Evolutionary conservation across 495 filamentous ascomycete species (phyloP), one percentile per base, ranked within the genome.

Genomic region (Penicillium samsonianum): DNA sequence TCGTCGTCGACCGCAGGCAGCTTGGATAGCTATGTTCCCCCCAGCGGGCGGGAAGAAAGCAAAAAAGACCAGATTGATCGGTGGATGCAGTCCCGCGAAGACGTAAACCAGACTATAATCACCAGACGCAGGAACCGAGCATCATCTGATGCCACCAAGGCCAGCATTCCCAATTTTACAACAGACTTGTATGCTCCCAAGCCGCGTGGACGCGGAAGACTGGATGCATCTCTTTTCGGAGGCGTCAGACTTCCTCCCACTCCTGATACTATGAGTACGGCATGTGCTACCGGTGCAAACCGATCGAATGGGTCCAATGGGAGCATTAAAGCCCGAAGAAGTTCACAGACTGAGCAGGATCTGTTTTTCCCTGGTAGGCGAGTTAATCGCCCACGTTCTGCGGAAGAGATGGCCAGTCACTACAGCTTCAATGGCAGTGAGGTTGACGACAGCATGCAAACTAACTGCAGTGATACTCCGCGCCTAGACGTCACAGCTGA

Each of bases 221-320:
- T 72, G 17, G 72, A 75, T 31, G 64, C 64, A 23, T 61, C 69
- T 8, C 38, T 69, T 6, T 79, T 78, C 58, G 73, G 67, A 2
- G 70, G 70, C 7, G 38, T 68, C 2, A 65, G 65, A 20, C 65
- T 79, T 6, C 76, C 76, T 37, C 76, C 73, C 8, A 79, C 76
- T 0, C 76, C 76, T 4, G 76, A 79, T 26, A 79, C 76, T 2
- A 78, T 79, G 76, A 77, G 70, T 41, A 78, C 75, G 1, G 71
- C 71, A 46, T 66, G 71, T 51, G 69, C 63, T 33, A 58, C 50
- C 6, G 65, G 62, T 9, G 58, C 63, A 6, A 74, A 72, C 31
- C 60, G 73, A 8, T 79, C 50, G 4, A 40, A 51, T 40, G 49
- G 33, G 5, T 51, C 76, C 6, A 67, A 73, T 37, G 65, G 68